Conservation (phyloP, 1,139 yeast genomes). For the Pichia sp. region DNA sequence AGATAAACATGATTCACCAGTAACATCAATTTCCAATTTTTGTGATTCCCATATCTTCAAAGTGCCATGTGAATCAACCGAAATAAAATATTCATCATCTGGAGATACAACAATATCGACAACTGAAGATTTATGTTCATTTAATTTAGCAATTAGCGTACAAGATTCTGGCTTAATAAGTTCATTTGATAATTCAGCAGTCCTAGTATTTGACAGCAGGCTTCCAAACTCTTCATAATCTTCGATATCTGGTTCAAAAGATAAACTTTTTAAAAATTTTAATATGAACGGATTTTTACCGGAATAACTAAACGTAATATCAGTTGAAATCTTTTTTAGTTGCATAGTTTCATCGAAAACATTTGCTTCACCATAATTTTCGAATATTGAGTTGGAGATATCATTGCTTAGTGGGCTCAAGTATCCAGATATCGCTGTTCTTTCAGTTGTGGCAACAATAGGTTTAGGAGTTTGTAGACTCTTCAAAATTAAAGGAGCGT, state of each 20-base stretch:
- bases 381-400: constrained; percentile 8
- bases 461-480: constrained; percentile 37
- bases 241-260: constrained; percentile 49
- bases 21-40: constrained; percentile 58
- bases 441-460: constrained; percentile 50
- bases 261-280: constrained; percentile 47
- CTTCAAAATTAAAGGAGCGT: constrained; percentile 17
- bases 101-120: constrained; percentile 55
- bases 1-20: constrained; percentile 50
- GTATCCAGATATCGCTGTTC: constrained; percentile 29
- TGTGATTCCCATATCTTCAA: constrained; percentile 74
- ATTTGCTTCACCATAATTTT: constrained; percentile 41
- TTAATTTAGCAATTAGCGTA: constrained; percentile 49
- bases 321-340: constrained; percentile 22
- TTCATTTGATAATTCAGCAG: not conserved
- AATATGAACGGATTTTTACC: constrained; percentile 64
- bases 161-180: not conserved
- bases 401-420: too few relatives aligned
- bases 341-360: constrained; percentile 24
- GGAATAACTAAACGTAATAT: constrained; percentile 48
- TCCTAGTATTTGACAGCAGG: not conserved
- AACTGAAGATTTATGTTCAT: constrained; percentile 48
- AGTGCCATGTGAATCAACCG: constrained; percentile 71
- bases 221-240: constrained; percentile 69
- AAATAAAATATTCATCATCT: constrained; percentile 59